Evolutionary conservation across 306 rosid genomes (phyloP).

Genomic region (Herpetospermum pedunculosum): DNA sequence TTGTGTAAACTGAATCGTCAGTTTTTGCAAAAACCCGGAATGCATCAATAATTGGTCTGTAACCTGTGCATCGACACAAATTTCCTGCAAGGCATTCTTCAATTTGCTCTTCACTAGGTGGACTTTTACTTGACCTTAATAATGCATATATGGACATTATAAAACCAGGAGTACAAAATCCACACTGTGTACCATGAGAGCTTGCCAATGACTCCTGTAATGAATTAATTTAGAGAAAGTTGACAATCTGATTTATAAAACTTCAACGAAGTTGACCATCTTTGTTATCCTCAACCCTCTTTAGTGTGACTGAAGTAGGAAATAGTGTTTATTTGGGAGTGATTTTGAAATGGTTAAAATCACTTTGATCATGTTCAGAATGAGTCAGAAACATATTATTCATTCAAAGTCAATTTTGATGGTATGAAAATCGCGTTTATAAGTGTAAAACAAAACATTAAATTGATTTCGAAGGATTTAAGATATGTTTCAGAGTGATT

Average conservation of each 20-base stretch:
- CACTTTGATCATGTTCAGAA: no score
- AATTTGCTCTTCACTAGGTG: constrained; percentile 70
- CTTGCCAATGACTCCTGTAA: constrained; percentile 77
- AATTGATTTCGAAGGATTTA: no score
- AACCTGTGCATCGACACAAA: constrained; percentile 93
- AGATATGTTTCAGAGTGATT: no score
- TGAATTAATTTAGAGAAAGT: background rate
- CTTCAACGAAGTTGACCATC: background rate
- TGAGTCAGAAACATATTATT: no score
- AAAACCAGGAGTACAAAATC: constrained; percentile 95
- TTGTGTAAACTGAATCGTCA: constrained; percentile 39
- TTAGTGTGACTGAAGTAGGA: background rate
- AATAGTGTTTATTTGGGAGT: background rate
- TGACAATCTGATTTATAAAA: constrained; percentile 7
- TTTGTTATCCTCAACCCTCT: constrained; percentile 1
- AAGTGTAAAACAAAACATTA: no score
- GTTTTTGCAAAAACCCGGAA: constrained; percentile 86
- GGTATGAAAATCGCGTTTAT: no score
- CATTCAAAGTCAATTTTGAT: no score
- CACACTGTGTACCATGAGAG: constrained; percentile 92
- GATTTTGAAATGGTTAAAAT: no score
- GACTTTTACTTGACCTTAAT: constrained; percentile 64
- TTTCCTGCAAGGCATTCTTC: constrained; percentile 95
- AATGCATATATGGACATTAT: constrained; percentile 83
- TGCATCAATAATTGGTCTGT: constrained; percentile 90